Base-by-base conservation (phyloP, 768 basidiomycete species). In the Hygrophorus russula region DNA sequence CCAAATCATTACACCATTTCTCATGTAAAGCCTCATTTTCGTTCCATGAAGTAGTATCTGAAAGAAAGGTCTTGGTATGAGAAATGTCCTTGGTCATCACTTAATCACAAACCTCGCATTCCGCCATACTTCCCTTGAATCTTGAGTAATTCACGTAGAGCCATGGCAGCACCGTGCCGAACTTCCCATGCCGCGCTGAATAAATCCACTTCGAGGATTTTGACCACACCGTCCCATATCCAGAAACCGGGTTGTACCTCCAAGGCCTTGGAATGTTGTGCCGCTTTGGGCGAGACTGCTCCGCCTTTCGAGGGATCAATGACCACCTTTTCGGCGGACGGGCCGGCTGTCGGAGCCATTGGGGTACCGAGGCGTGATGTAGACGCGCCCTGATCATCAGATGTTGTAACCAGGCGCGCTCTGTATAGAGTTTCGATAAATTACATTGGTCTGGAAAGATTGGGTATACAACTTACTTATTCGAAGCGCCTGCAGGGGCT, bases 121-220 rank as follows among this genome's bases (percentile, higher is more conserved):
- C 91, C 91, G 14, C 87, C 87, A 36, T 68, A 80, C 53, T 73
- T 71, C 5, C 90, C 91, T 56, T 94, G 91, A 2, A 75, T 55
- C 59, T 87, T 90, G 40, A 98, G 63, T 36, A 98, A 61, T 56
- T 97, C 96, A 36, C 91, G 74, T 24, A 98, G 59, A 1, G 88
- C 92, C 71, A 96, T 77, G 0, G 91, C 86, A 12, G 92, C 84
- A 29, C 96, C 96, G 54, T 99, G 96, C 40, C 96, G 74, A 11
- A 84, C 78, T 60, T 98, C 92, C 96, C 96, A 98, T 2, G 79
- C 72, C 3, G 82, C 73, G 53, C 83, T 90, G 53, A 89, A 82
- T 6, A 97, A 62, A 53, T 87, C 83, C 4, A 90, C 80, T 55
- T 84, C 82, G 6, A 97, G 68, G 5, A 91, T 68, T 48, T 78